These are phyloP conservation scores for Neonectria magnoliae DNA, from an alignment of 2,329 filamentous ascomycete genomes.

Conservation along the genomic window DNA sequence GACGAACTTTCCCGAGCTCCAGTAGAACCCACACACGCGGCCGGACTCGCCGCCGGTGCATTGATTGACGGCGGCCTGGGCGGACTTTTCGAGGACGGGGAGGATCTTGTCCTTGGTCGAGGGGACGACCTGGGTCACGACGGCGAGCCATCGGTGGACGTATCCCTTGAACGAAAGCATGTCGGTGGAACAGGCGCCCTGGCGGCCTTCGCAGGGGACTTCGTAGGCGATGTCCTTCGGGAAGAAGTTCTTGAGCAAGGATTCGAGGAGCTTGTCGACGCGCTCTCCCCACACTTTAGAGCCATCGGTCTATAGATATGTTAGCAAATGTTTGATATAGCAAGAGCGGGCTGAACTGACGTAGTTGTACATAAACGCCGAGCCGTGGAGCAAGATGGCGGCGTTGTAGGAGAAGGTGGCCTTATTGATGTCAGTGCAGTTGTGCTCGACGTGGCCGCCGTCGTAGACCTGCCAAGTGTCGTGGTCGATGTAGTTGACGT, in stretches of 20 bases:
- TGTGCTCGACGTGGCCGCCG: constrained; percentile 65
- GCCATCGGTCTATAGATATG: constrained; percentile 57
- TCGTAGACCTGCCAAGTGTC: constrained; percentile 71
- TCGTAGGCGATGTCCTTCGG: constrained; percentile 71
- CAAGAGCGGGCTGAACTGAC: constrained; percentile 46
- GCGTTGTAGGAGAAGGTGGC: constrained; percentile 75
- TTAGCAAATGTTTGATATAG: constrained; percentile 20
- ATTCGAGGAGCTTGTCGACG: constrained; percentile 64
- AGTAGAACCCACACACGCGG: constrained; percentile 72
- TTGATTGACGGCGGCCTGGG: constrained; percentile 67
- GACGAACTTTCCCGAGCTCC: constrained; percentile 60
- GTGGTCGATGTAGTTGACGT: constrained; percentile 67
- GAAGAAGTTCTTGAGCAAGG: constrained; percentile 63
- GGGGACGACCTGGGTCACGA: constrained; percentile 70
- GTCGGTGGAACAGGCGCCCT: constrained; percentile 72
- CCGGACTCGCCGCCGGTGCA: constrained; percentile 69
- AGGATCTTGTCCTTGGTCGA: constrained; percentile 64
- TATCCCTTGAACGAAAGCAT: constrained; percentile 80
- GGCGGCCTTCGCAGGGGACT: constrained; percentile 68
- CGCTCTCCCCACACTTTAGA: constrained; percentile 64
- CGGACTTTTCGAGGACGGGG: constrained; percentile 66
- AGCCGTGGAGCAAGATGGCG: constrained; percentile 69
- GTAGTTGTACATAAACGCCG: constrained; percentile 75
- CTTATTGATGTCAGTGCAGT: constrained; percentile 70
- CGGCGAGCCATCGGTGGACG: constrained; percentile 72